Evolutionary conservation across 352 stramenopile species (phyloP).

Genomic region (Pythium oligandrum): DNA sequence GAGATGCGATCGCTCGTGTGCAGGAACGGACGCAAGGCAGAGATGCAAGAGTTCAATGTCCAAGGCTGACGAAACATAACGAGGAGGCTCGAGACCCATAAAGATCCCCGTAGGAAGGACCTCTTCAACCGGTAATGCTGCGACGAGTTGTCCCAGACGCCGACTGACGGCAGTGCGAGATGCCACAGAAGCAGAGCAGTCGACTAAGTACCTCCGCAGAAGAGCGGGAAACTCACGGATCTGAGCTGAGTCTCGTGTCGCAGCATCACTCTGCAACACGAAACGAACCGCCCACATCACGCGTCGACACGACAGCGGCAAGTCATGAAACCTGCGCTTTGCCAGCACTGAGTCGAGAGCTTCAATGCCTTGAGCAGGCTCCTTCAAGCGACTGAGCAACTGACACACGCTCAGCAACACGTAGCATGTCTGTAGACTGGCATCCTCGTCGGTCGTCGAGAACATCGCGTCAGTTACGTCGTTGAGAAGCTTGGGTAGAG

Average conservation of each 20-base stretch:
- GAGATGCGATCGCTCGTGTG: constrained; percentile 5
- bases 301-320: constrained; percentile 8
- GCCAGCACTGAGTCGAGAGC: constrained; percentile 8
- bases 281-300: constrained; percentile 13
- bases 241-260: no score
- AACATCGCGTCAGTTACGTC: no score
- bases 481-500: no score
- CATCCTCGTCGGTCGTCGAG: no score
- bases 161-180: no score
- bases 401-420: not conserved
- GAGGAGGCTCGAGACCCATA: not conserved
- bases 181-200: no score
- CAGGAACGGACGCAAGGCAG: constrained; percentile 3
- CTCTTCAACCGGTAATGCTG: no score
- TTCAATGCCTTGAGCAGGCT: constrained; percentile 4
- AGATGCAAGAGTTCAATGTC: constrained; percentile 12
- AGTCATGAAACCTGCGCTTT: constrained; percentile 1
- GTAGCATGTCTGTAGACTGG: no score
- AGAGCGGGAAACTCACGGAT: no score
- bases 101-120: no score
- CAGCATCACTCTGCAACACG: constrained; percentile 6
- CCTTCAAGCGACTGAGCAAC: constrained; percentile 11
- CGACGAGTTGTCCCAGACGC: no score
- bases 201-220: no score
- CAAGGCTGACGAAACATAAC: constrained; percentile 3